Conservation (phyloP, 371 early-diverging fungal species). For the Rhizoclosmatium hyalinum region DNA sequence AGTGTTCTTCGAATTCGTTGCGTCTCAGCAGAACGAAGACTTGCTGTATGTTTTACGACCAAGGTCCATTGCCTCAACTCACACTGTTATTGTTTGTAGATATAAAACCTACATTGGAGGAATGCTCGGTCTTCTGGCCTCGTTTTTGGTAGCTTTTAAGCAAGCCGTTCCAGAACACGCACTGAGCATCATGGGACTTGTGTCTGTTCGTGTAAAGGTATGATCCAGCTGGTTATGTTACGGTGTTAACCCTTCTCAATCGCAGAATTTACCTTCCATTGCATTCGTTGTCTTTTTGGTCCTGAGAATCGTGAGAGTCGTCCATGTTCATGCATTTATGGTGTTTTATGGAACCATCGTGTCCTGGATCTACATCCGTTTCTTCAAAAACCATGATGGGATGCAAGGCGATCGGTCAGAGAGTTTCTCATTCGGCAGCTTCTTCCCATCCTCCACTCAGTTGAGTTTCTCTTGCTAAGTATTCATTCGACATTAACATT, state of each 20-base stretch:
- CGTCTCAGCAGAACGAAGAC: slow-evolving; percentile 58
- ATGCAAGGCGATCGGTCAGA: slow-evolving; percentile 83
- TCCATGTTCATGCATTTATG: slow-evolving; percentile 55
- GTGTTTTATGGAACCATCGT: slow-evolving; percentile 71
- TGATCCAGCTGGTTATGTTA: background rate
- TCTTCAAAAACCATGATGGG: slow-evolving; percentile 79
- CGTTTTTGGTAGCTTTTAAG: slow-evolving; percentile 80
- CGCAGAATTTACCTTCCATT: slow-evolving; percentile 58
- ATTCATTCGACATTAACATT: background rate
- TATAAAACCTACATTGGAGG: slow-evolving; percentile 63
- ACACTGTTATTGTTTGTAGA: slow-evolving; percentile 7
- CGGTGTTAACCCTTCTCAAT: background rate
- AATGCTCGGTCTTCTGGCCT: slow-evolving; percentile 69
- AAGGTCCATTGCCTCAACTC: background rate
- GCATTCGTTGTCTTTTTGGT: slow-evolving; percentile 49
- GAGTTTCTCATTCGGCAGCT: slow-evolving; percentile 80
- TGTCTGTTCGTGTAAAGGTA: slow-evolving; percentile 77
- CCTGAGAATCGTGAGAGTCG: slow-evolving; percentile 49
- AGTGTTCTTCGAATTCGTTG: slow-evolving; percentile 63
- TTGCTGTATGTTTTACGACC: slow-evolving; percentile 59
- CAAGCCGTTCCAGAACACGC: slow-evolving; percentile 59
- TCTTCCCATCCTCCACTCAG: slow-evolving; percentile 83
- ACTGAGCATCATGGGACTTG: slow-evolving; percentile 50
- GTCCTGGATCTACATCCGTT: slow-evolving; percentile 82
- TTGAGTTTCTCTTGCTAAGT: slow-evolving; percentile 16